Percentiles rank a stretch among this genome's conserved stretches.
These are phyloP conservation scores for Hyparrhenia diplandra DNA, from an alignment of 176 grass and related monocot species.

Conservation along the genomic window DNA sequence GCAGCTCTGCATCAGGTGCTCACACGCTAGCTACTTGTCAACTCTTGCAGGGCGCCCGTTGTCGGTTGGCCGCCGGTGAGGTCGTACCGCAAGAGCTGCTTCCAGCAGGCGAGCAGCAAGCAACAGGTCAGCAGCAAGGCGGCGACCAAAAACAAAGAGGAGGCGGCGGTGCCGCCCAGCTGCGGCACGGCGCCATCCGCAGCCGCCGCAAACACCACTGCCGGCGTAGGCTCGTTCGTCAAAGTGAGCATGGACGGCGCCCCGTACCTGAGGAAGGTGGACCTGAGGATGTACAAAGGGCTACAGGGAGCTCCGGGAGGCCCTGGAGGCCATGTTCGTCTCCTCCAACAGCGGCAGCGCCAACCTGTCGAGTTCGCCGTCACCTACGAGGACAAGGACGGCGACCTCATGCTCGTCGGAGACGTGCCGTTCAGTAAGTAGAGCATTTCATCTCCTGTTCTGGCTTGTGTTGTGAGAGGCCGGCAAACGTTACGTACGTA, in stretches of 20 bases:
- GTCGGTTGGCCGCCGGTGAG: constrained; percentile 91
- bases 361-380: constrained; percentile 54
- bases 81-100: constrained; percentile 74
- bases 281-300: constrained; percentile 64
- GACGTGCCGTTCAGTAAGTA: constrained; percentile 79
- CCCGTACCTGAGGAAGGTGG: constrained; percentile 80
- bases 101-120: constrained; percentile 32
- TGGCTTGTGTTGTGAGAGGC: too few species aligned
- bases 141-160: background rate
- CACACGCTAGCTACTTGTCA: background rate
- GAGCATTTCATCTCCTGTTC: background rate
- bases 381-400: constrained; percentile 81
- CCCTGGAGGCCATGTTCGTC: constrained; percentile 69
- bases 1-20: background rate
- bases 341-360: constrained; percentile 32
- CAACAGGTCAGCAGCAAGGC: background rate
- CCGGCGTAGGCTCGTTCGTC: constrained; percentile 35
- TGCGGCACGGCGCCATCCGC: background rate
- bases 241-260: constrained; percentile 98
- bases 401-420: constrained; percentile 81
- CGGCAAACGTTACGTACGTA: too few species aligned
- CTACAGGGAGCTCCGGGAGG: constrained; percentile 78
- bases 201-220: background rate
- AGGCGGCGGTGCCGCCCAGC: background rate
- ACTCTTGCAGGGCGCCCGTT: constrained; percentile 63